Percentiles rank a stretch among this genome's conserved stretches.
Evolutionary conservation across 768 basidiomycete species (phyloP).

Genomic region (Arthromyces matolae): DNA sequence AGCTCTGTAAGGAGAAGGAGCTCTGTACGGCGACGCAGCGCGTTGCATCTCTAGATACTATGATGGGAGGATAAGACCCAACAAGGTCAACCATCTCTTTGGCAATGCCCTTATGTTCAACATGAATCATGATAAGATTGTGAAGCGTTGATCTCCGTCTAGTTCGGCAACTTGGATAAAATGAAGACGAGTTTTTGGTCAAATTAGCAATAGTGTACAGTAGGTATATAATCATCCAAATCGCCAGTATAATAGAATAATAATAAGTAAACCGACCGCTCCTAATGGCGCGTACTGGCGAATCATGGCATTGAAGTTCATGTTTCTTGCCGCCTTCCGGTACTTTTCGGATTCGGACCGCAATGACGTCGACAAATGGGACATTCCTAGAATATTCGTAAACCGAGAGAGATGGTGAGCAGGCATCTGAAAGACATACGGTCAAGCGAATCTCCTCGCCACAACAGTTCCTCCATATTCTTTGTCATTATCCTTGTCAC

Average conservation of each 20-base stretch:
- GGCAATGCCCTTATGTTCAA: background rate
- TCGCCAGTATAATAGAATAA: conserved; percentile 78
- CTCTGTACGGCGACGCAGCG: conserved; percentile 27
- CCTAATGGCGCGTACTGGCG: conserved; percentile 94
- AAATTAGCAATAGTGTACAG: conserved; percentile 8
- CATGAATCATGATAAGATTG: conserved; percentile 17
- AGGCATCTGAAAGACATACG: conserved; percentile 45
- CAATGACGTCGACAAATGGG: conserved; percentile 89
- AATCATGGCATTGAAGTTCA: conserved; percentile 91
- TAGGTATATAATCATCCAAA: conserved; percentile 49
- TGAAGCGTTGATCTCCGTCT: too few species aligned
- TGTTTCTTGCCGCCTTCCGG: conserved; percentile 89
- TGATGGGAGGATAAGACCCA: conserved; percentile 1
- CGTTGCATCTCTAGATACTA: conserved; percentile 8
- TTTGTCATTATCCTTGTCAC: conserved; percentile 99
- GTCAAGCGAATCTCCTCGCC: conserved; percentile 97
- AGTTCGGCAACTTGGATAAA: too few species aligned
- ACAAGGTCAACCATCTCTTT: background rate
- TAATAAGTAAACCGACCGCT: conserved; percentile 72
- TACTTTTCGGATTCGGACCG: conserved; percentile 98
- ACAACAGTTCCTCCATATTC: conserved; percentile 98
- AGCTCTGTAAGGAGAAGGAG: conserved; percentile 29
- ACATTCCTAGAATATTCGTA: conserved; percentile 69
- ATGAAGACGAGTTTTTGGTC: too few species aligned
- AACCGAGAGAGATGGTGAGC: background rate